Percentiles rank a stretch among this genome's conserved stretches.
These are phyloP conservation scores for Kingdonia uniflora DNA, from an alignment of 164 flowering plant species.

Conservation along the genomic window DNA sequence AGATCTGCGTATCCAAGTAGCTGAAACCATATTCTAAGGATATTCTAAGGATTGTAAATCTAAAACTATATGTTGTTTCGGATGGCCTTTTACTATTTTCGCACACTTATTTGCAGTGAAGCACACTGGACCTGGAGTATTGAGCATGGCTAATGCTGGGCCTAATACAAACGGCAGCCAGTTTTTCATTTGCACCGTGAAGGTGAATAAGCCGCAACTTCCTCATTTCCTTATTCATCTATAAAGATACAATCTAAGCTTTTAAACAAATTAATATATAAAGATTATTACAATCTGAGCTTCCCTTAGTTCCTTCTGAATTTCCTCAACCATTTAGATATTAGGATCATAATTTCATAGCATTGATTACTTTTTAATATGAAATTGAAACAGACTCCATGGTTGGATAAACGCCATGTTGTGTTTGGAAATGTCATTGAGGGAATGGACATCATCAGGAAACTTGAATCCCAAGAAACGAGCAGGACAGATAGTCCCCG, in stretches of 20 bases:
- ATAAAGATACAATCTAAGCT: too few relatives aligned
- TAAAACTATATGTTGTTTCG: too few relatives aligned
- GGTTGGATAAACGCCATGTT: slow-evolving; percentile 78
- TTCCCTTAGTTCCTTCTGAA: too few relatives aligned
- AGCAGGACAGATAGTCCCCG: slow-evolving; percentile 47
- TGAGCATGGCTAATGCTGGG: slow-evolving; percentile 91
- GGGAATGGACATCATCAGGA: slow-evolving; percentile 56
- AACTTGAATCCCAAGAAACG: slow-evolving; percentile 63
- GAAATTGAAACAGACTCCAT: slow-evolving; percentile 46
- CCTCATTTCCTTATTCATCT: too few relatives aligned
- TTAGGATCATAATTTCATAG: neutral
- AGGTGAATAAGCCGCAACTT: slow-evolving; percentile 25
- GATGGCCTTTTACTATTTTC: too few relatives aligned
- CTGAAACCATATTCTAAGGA: too few relatives aligned
- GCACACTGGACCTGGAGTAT: slow-evolving; percentile 65
- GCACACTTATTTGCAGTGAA: slow-evolving; percentile 35
- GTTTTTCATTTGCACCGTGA: slow-evolving; percentile 74
- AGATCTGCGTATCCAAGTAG: too few relatives aligned
- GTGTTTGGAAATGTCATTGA: slow-evolving; percentile 66
- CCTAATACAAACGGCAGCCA: slow-evolving; percentile 81
- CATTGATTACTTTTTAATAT: slow-evolving; percentile 11
- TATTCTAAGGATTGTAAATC: too few relatives aligned
- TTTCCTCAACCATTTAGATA: too few relatives aligned
- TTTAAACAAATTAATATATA: too few relatives aligned
- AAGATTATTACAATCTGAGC: too few relatives aligned